Conservation (phyloP, 441 rosid genomes). For the Lepidium campestre region DNA sequence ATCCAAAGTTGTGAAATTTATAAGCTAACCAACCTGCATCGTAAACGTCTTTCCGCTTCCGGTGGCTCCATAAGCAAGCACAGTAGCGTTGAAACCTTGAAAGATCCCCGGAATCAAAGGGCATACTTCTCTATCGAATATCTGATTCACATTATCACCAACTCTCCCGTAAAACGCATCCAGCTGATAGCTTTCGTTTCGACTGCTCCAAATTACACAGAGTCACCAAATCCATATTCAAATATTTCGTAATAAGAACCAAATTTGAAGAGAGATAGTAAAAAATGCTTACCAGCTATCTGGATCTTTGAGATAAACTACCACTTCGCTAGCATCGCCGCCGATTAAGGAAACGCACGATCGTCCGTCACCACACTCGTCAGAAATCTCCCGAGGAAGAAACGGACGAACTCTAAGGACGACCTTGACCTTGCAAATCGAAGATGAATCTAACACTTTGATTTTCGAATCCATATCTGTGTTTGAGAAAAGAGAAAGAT, state of each 20-base stretch:
- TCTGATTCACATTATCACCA: constrained; percentile 54
- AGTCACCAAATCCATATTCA: background rate
- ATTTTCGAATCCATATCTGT: constrained; percentile 15
- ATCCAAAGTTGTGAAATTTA: background rate
- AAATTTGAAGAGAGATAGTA: background rate
- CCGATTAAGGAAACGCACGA: constrained; percentile 49
- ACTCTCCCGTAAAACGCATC: constrained; percentile 77
- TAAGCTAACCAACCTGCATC: constrained; percentile 59
- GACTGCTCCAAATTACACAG: constrained; percentile 34
- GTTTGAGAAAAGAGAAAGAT: background rate
- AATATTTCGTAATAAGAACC: background rate
- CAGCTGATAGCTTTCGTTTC: constrained; percentile 66
- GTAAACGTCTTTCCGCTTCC: constrained; percentile 97
- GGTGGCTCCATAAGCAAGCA: constrained; percentile 90
- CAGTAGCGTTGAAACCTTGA: constrained; percentile 68
- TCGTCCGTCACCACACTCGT: constrained; percentile 17
- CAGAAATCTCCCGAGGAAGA: constrained; percentile 47
- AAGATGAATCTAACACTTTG: constrained; percentile 10
- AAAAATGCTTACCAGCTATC: constrained; percentile 47
- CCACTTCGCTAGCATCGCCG: constrained; percentile 44
- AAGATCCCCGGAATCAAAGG: constrained; percentile 62
- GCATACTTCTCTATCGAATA: constrained; percentile 63
- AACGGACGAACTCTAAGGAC: constrained; percentile 68
- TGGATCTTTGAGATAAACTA: constrained; percentile 66
- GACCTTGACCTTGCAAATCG: constrained; percentile 52